A percentile compares a stretch with the other conserved stretches of the same genome.
phyloP scores from a whole-genome alignment of 495 filamentous ascomycete genomes.

The Articulospora tetracladia region DNA sequence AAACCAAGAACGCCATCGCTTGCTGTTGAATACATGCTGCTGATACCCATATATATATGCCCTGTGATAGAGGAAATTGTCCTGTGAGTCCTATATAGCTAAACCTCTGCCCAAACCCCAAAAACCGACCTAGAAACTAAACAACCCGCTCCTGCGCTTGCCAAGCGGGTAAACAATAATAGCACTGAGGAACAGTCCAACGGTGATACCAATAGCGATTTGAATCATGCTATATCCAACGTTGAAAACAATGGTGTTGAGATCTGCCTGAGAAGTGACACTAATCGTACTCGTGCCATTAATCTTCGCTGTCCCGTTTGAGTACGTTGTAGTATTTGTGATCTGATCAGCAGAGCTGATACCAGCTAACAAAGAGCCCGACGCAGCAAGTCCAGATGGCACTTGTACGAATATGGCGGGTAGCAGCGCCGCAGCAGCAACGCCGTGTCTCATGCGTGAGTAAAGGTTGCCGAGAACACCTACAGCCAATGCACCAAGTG shows the following conservation, averaged over 20 bases:
- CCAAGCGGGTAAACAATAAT: conserved; percentile 88
- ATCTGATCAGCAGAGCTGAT: conserved; percentile 81
- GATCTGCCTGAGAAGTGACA: conserved; percentile 19
- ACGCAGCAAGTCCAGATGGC: conserved; percentile 81
- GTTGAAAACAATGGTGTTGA: conserved; percentile 73
- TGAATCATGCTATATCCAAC: conserved; percentile 87
- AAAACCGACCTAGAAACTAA: conserved; percentile 76
- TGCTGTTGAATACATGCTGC: background rate
- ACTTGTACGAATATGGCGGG: conserved; percentile 96
- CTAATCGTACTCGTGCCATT: conserved; percentile 14
- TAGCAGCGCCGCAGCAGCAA: conserved; percentile 84
- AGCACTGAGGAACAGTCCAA: conserved; percentile 83
- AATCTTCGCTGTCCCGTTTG: conserved; percentile 19
- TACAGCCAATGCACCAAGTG: conserved; percentile 80
- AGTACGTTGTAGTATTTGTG: conserved; percentile 38
- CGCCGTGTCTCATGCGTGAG: conserved; percentile 74
- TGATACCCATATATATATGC: background rate
- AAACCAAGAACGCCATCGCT: background rate
- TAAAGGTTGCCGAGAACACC: conserved; percentile 87
- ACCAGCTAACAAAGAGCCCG: conserved; percentile 78
- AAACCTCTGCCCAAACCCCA: no score
- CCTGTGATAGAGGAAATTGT: background rate
- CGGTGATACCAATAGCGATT: conserved; percentile 88
- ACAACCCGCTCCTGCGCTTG: conserved; percentile 84
- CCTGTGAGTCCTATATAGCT: background rate